These are phyloP conservation scores for Rhodotorula diobovata DNA, from an alignment of 768 basidiomycete genomes.

Conservation along the genomic window DNA sequence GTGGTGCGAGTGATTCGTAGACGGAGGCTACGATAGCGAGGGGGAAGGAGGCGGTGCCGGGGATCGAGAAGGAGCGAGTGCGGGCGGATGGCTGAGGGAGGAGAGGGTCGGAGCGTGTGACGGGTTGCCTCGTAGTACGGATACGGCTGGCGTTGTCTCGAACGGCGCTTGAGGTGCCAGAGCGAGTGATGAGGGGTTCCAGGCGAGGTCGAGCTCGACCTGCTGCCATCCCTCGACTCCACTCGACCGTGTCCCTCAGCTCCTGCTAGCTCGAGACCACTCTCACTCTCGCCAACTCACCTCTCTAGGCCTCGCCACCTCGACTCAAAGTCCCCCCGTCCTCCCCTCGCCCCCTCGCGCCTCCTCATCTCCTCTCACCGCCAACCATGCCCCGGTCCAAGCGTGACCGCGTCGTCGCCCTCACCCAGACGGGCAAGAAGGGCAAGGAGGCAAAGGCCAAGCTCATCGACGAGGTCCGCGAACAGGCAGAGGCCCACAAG, in stretches of 20 bases:
- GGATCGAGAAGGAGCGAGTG: no score
- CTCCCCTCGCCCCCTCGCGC: background rate
- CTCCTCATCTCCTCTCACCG: background rate
- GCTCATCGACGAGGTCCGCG: conserved; percentile 63
- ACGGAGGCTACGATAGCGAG: background rate
- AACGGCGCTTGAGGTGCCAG: no score
- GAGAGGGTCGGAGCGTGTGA: no score
- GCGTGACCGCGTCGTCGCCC: conserved; percentile 60
- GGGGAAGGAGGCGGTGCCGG: background rate
- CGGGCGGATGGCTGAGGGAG: no score
- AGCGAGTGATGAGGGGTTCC: background rate
- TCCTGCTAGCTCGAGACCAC: background rate
- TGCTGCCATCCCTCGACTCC: no score
- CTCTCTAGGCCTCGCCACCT: background rate
- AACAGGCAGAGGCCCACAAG: conserved; percentile 78
- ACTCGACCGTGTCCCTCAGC: background rate
- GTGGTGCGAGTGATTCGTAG: background rate
- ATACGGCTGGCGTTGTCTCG: background rate
- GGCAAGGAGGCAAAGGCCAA: conserved; percentile 75
- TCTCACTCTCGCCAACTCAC: background rate
- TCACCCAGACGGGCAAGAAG: conserved; percentile 92
- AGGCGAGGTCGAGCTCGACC: background rate
- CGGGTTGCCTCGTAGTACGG: no score
- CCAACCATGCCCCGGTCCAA: conserved; percentile 38
- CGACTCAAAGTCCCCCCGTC: background rate